Evolutionary conservation across 1,139 yeast genomes (phyloP).

Genomic region (Schizosaccharomyces versatilis): DNA sequence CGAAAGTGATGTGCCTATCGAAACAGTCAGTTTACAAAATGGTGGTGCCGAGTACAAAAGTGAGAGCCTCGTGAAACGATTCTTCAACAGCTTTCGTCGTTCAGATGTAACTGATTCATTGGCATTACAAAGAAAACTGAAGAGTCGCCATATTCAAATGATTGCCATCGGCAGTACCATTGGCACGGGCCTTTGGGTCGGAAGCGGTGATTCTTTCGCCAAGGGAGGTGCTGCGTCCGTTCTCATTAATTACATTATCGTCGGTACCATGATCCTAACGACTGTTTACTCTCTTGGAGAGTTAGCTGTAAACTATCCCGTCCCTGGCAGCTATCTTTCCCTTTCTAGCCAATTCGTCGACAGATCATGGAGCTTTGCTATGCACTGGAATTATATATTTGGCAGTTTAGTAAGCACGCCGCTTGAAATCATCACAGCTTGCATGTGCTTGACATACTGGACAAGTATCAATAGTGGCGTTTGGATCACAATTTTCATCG

Average conservation of each 20-base stretch:
- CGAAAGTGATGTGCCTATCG: no score
- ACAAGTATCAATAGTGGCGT: slow-evolving; percentile 13
- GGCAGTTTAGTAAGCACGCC: slow-evolving; percentile 22
- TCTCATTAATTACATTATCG: slow-evolving; percentile 40
- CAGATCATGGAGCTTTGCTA: slow-evolving; percentile 21
- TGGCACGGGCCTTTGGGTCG: slow-evolving; percentile 25
- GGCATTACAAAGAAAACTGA: slow-evolving; percentile 6
- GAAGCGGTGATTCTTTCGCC: slow-evolving; percentile 32
- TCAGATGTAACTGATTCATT: slow-evolving; percentile 14
- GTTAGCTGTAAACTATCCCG: slow-evolving; percentile 11
- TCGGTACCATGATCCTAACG: slow-evolving; percentile 41
- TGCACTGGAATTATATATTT: slow-evolving; percentile 22
- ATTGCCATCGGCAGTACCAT: slow-evolving; percentile 14
- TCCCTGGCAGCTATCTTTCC: slow-evolving; percentile 10
- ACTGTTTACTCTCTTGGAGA: slow-evolving; percentile 56
- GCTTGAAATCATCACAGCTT: slow-evolving; percentile 21
- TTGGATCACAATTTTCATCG: slow-evolving; percentile 20
- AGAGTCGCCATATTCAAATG: slow-evolving; percentile 13
- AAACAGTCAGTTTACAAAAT: no score
- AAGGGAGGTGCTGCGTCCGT: slow-evolving; percentile 56
- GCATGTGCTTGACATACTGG: slow-evolving; percentile 21
- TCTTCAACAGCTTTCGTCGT: no score
- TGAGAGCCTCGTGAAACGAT: no score
- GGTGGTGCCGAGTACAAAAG: no score
- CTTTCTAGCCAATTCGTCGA: slow-evolving; percentile 16